Conservation (phyloP, 2,329 filamentous ascomycete species). For the Cytospora mali region DNA sequence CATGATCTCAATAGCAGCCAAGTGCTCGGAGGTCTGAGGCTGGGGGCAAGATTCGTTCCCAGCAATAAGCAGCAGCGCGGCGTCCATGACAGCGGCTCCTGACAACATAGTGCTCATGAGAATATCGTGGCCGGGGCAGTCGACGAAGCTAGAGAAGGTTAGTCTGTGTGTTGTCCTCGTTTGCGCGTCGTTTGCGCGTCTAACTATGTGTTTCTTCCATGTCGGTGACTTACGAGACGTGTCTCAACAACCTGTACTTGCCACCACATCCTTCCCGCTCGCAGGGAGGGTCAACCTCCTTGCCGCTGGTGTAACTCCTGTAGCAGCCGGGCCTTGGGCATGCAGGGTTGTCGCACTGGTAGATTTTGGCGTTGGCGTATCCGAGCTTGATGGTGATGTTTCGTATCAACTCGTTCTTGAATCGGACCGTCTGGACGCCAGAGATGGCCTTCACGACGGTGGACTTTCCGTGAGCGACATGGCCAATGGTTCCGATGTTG, state of each 20-base stretch:
- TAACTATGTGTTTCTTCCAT: too few relatives aligned
- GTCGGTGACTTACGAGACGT: constrained; percentile 81
- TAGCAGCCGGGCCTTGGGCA: constrained; percentile 96
- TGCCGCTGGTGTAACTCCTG: constrained; percentile 97
- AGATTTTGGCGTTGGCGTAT: constrained; percentile 99
- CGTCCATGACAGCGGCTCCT: constrained; percentile 98
- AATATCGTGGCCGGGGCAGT: constrained; percentile 99
- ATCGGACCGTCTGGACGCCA: constrained; percentile 96
- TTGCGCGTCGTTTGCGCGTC: not conserved
- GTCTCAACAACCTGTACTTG: constrained; percentile 84
- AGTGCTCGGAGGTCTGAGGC: constrained; percentile 96
- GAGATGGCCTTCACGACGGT: constrained; percentile 99
- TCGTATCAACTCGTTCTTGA: constrained; percentile 99
- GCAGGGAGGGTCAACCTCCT: constrained; percentile 95
- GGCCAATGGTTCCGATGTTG: constrained; percentile 98
- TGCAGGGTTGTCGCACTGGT: constrained; percentile 91
- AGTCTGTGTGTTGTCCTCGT: constrained; percentile 30
- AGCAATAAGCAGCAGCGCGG: constrained; percentile 91
- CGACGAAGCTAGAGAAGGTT: constrained; percentile 72
- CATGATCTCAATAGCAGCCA: constrained; percentile 99
- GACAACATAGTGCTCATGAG: constrained; percentile 99
- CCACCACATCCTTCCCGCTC: constrained; percentile 90
- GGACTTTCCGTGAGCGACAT: constrained; percentile 98
- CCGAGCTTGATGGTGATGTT: constrained; percentile 99
- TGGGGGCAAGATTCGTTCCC: constrained; percentile 99